Percentiles rank a stretch among this genome's conserved stretches.
Conservation (phyloP, 768 basidiomycete species). For the Tubosaeta sp. region DNA sequence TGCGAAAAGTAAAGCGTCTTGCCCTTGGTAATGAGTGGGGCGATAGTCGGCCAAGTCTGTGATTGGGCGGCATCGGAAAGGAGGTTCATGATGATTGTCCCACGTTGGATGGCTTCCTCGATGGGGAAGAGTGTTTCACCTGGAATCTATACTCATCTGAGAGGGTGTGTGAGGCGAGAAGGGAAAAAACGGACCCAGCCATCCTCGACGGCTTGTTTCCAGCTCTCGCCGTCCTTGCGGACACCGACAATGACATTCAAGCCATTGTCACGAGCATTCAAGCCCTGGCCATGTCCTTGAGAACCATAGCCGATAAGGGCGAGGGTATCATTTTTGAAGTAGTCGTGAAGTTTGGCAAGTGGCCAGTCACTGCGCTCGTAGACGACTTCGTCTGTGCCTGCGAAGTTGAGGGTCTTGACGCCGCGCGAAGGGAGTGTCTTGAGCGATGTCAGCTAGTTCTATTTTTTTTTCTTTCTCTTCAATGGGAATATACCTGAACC, state of each 20-base stretch:
- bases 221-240: slow-evolving; percentile 93
- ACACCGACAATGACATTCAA: slow-evolving; percentile 99
- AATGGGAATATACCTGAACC: slow-evolving; percentile 27
- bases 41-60: slow-evolving; percentile 84
- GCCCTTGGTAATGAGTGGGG: slow-evolving; percentile 96
- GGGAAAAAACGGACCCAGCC: slow-evolving; percentile 70
- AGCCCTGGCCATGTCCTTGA: slow-evolving; percentile 96
- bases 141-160: slow-evolving; percentile 55
- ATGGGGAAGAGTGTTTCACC: slow-evolving; percentile 98
- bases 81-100: slow-evolving; percentile 99
- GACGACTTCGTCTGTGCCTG: slow-evolving; percentile 87
- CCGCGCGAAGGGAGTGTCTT: slow-evolving; percentile 61
- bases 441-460: slow-evolving; percentile 1
- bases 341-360: slow-evolving; percentile 94
- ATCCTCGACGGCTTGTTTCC: slow-evolving; percentile 92
- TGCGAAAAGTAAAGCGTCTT: slow-evolving; percentile 99
- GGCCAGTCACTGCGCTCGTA: slow-evolving; percentile 99
- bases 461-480: slow-evolving; percentile 22
- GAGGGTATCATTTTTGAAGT: slow-evolving; percentile 99
- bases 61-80: slow-evolving; percentile 99
- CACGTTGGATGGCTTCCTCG: slow-evolving; percentile 91
- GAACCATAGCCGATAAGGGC: slow-evolving; percentile 99
- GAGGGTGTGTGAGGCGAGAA: neutral
- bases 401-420: slow-evolving; percentile 94
- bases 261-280: slow-evolving; percentile 99